Conservation (phyloP, 2,329 filamentous ascomycete genomes). For the Emergomyces orientalis region DNA sequence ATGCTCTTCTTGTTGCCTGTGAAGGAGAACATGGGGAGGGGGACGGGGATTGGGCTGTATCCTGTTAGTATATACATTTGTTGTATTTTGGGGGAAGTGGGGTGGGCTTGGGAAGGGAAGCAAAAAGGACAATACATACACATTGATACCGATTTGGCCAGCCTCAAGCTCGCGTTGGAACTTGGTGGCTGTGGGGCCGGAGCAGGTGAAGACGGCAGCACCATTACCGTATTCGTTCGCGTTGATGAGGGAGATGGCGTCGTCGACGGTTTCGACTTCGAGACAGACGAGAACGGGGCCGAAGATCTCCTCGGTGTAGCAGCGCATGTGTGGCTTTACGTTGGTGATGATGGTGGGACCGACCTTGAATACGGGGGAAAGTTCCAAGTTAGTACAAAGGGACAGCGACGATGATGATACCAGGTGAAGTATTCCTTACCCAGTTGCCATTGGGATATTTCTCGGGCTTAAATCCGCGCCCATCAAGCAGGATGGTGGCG, state of each 20-base stretch:
- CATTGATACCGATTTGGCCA: conserved; percentile 58
- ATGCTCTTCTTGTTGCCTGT: conserved; percentile 78
- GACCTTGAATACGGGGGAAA: conserved; percentile 33
- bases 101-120: neutral
- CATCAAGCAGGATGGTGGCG: conserved; percentile 55
- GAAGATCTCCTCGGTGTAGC: conserved; percentile 60
- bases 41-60: conserved; percentile 48
- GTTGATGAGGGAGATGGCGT: conserved; percentile 56
- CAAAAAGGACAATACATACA: conserved; percentile 22
- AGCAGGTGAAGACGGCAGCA: conserved; percentile 56
- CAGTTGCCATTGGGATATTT: conserved; percentile 60
- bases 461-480: conserved; percentile 50
- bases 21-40: conserved; percentile 54
- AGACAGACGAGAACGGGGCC: conserved; percentile 57
- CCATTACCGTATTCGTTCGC: conserved; percentile 60
- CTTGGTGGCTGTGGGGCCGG: conserved; percentile 49
- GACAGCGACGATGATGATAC: neutral
- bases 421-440: conserved; percentile 34
- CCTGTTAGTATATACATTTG: neutral
- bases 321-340: conserved; percentile 56
- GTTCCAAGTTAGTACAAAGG: neutral
- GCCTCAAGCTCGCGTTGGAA: conserved; percentile 60
- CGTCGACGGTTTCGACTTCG: conserved; percentile 50
- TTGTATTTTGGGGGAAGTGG: neutral
- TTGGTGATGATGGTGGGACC: conserved; percentile 57